Evolutionary conservation across 331 rosid species (phyloP).

Genomic region (Rhamnella rubrinervis): DNA sequence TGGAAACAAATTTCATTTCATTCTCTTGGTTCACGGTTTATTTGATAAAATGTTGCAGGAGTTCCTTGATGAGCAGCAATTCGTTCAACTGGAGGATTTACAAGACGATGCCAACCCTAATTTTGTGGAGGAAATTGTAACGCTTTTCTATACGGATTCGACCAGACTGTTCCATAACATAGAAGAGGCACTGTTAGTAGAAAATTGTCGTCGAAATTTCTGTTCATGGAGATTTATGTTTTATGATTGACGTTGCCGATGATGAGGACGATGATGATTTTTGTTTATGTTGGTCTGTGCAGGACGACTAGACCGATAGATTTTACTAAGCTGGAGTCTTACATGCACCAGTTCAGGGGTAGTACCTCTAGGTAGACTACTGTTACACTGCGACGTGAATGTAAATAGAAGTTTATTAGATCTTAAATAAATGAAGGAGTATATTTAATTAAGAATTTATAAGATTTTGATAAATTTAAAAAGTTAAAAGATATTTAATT

Average conservation of each 20-base stretch:
- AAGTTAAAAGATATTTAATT: too few species aligned
- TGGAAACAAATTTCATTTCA: neutral
- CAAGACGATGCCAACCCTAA: slow-evolving; percentile 58
- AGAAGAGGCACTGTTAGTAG: slow-evolving; percentile 64
- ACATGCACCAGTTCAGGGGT: slow-evolving; percentile 83
- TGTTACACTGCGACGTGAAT: neutral
- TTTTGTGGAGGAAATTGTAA: slow-evolving; percentile 79
- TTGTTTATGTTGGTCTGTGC: neutral
- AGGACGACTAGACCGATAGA: slow-evolving; percentile 48
- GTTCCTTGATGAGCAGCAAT: slow-evolving; percentile 73
- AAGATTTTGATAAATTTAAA: too few species aligned
- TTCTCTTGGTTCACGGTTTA: neutral
- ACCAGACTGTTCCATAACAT: slow-evolving; percentile 55
- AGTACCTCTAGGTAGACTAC: slow-evolving; percentile 64
- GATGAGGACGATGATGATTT: neutral
- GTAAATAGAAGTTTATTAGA: neutral
- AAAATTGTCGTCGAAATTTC: neutral
- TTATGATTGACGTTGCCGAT: neutral
- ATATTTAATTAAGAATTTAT: too few species aligned
- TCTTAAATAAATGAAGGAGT: too few species aligned
- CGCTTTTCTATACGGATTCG: slow-evolving; percentile 62
- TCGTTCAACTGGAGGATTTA: slow-evolving; percentile 70
- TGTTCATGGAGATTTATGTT: neutral
- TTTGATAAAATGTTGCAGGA: slow-evolving; percentile 37
- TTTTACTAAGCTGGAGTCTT: slow-evolving; percentile 53